These are phyloP conservation scores for Taphrina communis DNA, from an alignment of 1,139 yeast species.

Conservation along the genomic window DNA sequence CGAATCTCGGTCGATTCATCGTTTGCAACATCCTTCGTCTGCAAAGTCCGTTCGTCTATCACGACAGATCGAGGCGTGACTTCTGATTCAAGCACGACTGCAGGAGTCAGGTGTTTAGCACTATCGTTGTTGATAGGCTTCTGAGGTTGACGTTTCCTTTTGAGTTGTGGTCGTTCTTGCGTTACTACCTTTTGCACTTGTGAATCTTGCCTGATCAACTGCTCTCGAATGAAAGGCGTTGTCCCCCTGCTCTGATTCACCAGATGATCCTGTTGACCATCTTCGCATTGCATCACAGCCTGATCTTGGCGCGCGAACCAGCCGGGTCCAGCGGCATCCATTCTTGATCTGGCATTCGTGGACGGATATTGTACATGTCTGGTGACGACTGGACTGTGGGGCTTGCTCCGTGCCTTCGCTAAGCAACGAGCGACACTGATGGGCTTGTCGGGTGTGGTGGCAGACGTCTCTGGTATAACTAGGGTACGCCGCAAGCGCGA, in stretches of 20 bases:
- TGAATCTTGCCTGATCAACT: background rate
- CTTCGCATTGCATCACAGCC: background rate
- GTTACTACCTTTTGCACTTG: background rate
- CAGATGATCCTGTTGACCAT: background rate
- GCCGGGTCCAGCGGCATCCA: constrained; percentile 3
- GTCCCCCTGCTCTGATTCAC: background rate
- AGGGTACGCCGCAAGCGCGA: background rate
- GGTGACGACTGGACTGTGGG: background rate
- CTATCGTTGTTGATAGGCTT: background rate
- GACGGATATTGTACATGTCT: constrained; percentile 6
- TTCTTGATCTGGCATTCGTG: background rate
- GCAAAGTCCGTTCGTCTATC: background rate
- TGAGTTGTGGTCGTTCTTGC: background rate
- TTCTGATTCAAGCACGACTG: background rate
- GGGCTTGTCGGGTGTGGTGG: background rate
- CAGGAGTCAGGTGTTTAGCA: background rate
- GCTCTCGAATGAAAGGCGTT: background rate
- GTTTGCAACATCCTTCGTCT: background rate
- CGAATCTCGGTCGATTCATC: background rate
- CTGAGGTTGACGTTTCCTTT: background rate
- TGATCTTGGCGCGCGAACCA: constrained; percentile 25
- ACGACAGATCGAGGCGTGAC: background rate
- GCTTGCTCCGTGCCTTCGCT: background rate
- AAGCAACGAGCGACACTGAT: background rate
- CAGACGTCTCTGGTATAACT: background rate